Evolutionary conservation across 106 monocot genomes (phyloP), one percentile per base, ranked within the genome.

Genomic region (Platanthera zijinensis): DNA sequence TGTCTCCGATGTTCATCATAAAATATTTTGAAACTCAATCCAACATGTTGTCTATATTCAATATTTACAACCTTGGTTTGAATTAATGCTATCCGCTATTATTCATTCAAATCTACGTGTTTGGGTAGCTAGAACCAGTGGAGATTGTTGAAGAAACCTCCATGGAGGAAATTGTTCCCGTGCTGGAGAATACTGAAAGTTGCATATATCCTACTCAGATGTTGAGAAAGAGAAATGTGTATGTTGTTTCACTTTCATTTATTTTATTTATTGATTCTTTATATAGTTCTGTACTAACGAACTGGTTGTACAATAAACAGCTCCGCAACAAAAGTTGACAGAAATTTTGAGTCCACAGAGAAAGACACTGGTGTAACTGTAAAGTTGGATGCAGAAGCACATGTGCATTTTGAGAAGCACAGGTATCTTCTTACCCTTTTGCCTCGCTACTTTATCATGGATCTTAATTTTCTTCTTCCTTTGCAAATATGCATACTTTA

Each of bases 371-470:
- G 77, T 64, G 45, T 12, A n/a, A 74, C 77, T 77, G 82, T 91
- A 30, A 91, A 80, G 74, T 82, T 91, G 75, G 91, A 95, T 81
- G 84, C 70, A 69, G 74, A 86, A 69, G 87, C 89, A 52, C 85
- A 86, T 8, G 91, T 79, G 70, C 89, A 89, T 71, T 89, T 91
- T 75, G 91, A 91, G 67, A 91, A 95, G 57, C 95, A 95, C 69
- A 91, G 91, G 95, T 87, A 76, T 76, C 11, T 57, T 77, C 48
- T 5, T 57, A 52, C 47, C 48, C 30, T 54, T 32, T 46, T 39
- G 0, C 8, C 30, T 8, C 11, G 61, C 46, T 13, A 25, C 57
- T 11, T 67, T 45, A 67, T 11, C 6, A 52, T 69, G 4, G 17
- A n/a, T 18, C 4, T 22, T 15, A 18, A 18, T 73, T 50, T 30